Conservation (phyloP, 2,329 filamentous ascomycete genomes). For the Bretziella fagacearum region DNA sequence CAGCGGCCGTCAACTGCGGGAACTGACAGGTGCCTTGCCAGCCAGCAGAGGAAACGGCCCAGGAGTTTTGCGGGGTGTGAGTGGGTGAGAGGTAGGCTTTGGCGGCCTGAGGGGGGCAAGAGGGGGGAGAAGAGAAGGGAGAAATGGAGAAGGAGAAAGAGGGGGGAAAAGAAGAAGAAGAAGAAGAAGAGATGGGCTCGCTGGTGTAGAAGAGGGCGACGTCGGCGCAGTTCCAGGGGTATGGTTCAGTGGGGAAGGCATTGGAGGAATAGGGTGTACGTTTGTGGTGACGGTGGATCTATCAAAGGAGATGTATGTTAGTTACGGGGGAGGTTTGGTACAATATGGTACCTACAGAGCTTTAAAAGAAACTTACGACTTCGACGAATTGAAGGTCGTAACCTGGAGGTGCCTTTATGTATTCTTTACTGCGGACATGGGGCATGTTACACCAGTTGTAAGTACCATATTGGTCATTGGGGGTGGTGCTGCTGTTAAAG, state of each 20-base stretch:
- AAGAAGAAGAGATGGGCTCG: slow-evolving; percentile 34
- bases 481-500: slow-evolving; percentile 48
- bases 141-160: slow-evolving; percentile 51
- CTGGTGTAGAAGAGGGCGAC: slow-evolving; percentile 54
- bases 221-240: slow-evolving; percentile 56
- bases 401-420: slow-evolving; percentile 34
- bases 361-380: slow-evolving; percentile 32
- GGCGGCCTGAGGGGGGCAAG: slow-evolving; percentile 24
- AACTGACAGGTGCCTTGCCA: slow-evolving; percentile 65
- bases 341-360: not conserved
- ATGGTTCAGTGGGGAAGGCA: slow-evolving; percentile 55
- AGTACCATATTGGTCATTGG: slow-evolving; percentile 37
- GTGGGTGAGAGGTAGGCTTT: slow-evolving; percentile 48
- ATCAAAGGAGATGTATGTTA: not conserved
- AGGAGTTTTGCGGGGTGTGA: slow-evolving; percentile 47
- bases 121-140: slow-evolving; percentile 31
- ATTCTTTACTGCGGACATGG: slow-evolving; percentile 53
- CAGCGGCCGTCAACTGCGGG: slow-evolving; percentile 58
- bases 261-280: slow-evolving; percentile 66
- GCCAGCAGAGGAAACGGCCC: slow-evolving; percentile 36
- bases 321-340: not conserved
- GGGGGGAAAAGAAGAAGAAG: slow-evolving; percentile 32
- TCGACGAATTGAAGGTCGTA: slow-evolving; percentile 60
- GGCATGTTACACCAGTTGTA: slow-evolving; percentile 88
- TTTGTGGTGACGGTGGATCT: slow-evolving; percentile 74